Evolutionary conservation across 805 yeast species (phyloP), one percentile per base, ranked within the genome.

Genomic region (Ogataea parapolymorpha): DNA sequence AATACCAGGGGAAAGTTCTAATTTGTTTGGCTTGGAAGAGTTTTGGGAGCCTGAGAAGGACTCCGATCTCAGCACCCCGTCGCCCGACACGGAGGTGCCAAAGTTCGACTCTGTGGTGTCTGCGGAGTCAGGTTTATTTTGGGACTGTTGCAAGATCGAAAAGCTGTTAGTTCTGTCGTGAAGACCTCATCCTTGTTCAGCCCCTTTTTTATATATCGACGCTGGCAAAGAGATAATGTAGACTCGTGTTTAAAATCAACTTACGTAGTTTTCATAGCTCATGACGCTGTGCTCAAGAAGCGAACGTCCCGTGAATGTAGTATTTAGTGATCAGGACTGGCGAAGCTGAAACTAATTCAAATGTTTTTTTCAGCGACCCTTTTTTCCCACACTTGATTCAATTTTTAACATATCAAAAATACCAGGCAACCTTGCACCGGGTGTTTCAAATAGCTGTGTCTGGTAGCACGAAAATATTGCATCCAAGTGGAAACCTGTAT

Each of bases 61-160:
- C 23, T 34, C 41, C 37, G 35, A 38, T 36, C 46, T 50, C 26
- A 46, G 16, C 15, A 41, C 26, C 8, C 34, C 36, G 13, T 46
- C 54, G 6, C 51, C 51, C 3, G 51, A 50, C 6, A 39, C 44
- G 8, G 51, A 47, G 12, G 54, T 50, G 3, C 50, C 50, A 40
- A 47, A 48, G 35, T 50, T 50, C 9, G 54, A 50, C 33, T 48
- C 50, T 2, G 50, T 44, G 11, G 54, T 50, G 26, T 50, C 54
- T 31, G 48, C 48, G 20, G 54, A 47, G 16, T 47, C 54, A 7
- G 54, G 37, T 15, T 44, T 43, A 12, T 44, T 43, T 8, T 45
- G 32, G 23, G 49, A 39, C 50, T 48, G 30, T 16, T 35, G 28
- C 14, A 4, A 22, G n/a, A 23, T 32, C 29, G 26, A 12, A 18